Base-by-base conservation (phyloP, 352 stramenopile genomes). In the Pythium aphanidermatum region DNA sequence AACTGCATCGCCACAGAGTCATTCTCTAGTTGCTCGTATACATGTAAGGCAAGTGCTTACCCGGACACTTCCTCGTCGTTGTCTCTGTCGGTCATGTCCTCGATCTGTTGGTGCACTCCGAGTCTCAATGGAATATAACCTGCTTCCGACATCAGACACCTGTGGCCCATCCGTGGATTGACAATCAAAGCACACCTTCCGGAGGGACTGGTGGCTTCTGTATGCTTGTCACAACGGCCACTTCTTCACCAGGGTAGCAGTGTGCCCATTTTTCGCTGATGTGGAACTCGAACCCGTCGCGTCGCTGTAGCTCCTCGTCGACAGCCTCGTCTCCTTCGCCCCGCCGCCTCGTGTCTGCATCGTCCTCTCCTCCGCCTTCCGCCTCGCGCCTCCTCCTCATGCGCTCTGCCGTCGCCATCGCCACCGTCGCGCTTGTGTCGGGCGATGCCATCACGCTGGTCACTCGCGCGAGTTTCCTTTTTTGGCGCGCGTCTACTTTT, bases 91-190 rank as follows among this genome's bases (percentile, higher is more conserved):
- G 60, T 50, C 17, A 52, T 59, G 34, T 37, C 17, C 20, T 30
- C 41, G 24, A 35, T 51, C 60, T 34, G 58, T 25, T 39, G 74
- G 59, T 52, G 51, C 34, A 49, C 51, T n/a, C 75, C 75, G 51
- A 74, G 53, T 14, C 75, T 70, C 31, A 85, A 56, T 32, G 75
- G 73, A 24, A 81, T 58, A 28, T 77, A 87, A 4, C 75, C 75
- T 87, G n/a, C n/a, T n/a, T n/a, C n/a, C n/a, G n/a, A n/a, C n/a
- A n/a, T n/a, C n/a, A n/a, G n/a, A n/a, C n/a, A n/a, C n/a, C n/a
- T n/a, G n/a, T n/a, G n/a, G n/a, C n/a, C n/a, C n/a, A n/a, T n/a
- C n/a, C n/a, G n/a, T n/a, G n/a, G n/a, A n/a, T n/a, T n/a, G n/a
- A n/a, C 25, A 13, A 20, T 45, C 6, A 29, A 21, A 19, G 5